These are phyloP conservation scores for Rubia yunnanensis DNA, from an alignment of 257 asterid genomes.

Conservation along the genomic window DNA sequence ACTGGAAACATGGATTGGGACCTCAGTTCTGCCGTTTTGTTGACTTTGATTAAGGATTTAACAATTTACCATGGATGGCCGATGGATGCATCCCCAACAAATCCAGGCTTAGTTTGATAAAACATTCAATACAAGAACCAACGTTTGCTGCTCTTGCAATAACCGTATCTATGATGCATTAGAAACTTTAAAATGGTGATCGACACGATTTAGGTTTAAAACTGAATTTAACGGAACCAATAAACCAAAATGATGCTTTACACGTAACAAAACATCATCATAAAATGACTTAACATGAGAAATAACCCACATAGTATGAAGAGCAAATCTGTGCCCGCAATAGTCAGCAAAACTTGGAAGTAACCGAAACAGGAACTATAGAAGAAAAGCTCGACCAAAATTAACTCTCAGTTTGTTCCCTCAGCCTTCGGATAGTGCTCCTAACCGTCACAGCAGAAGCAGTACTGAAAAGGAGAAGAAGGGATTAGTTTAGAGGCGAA, in stretches of 20 bases:
- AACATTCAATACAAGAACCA: no score
- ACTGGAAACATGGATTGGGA: no score
- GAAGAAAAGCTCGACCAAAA: background rate
- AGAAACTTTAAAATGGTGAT: no score
- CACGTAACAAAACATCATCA: background rate
- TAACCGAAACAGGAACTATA: background rate
- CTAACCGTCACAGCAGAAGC: conserved; percentile 42
- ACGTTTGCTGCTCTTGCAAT: no score
- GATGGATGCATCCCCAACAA: no score
- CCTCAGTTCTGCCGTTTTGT: no score
- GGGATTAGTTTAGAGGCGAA: background rate
- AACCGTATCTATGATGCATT: no score
- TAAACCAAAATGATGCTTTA: background rate
- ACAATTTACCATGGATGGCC: no score
- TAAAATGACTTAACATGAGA: background rate
- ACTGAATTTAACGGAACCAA: background rate
- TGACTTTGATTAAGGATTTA: no score
- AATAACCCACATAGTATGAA: background rate
- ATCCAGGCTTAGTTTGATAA: no score
- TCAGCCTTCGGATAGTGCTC: conserved; percentile 41
- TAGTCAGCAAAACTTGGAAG: background rate
- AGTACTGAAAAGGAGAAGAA: conserved; percentile 19
- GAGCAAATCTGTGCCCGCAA: background rate
- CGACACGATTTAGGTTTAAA: no score
- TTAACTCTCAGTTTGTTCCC: conserved; percentile 43